Evolutionary conservation across 139 green algal genomes (phyloP), one percentile per base, ranked within the genome.

Genomic region (Bryopsis sp.): DNA sequence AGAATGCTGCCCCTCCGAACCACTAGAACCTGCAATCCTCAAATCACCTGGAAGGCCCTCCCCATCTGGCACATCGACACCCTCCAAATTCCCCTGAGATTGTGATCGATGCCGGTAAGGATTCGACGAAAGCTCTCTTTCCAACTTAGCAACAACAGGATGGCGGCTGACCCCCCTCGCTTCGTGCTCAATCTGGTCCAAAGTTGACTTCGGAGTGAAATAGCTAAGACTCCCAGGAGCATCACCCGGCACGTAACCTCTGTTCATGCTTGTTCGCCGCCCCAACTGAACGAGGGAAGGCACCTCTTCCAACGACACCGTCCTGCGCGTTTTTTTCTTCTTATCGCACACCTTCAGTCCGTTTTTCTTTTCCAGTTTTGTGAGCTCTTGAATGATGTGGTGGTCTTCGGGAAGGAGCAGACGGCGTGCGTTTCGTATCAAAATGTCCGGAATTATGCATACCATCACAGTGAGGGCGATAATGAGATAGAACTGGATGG

Each of bases 401-500:
- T 83, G 77, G 58, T 75, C 68, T 22, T 65, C 71, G 0, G 83
- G 82, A 2, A 7, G 37, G 48, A 86, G 26, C 35, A 76, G 73
- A 64, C 82, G 83, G 75, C 71, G 67, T 2, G 80, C 5, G 22
- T 62, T 35, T 24, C 76, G 76, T n/a, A 72, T 70, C 57, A 86
- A 79, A 47, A 88, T 85, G 63, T 79, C 74, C 0, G 83, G 83
- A 48, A 92, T 67, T 19, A 85, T 58, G 71, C 73, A 82, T 2
- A 77, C 72, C 11, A 78, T 0, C 2, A 83, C 81, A 1, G 81
- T 50, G 6, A 90, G 28, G 1, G 86, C 3, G 35, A 85, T 11
- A 64, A 81, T 76, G 4, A 89, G 67, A 83, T 83, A 92, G 78
- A 81, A 90, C 38, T 76, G 67, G 0, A 77, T 48, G 24, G 60